Evolutionary conservation across 2,329 filamentous ascomycete species (phyloP).

Genomic region (Dactylellina drechsleri): DNA sequence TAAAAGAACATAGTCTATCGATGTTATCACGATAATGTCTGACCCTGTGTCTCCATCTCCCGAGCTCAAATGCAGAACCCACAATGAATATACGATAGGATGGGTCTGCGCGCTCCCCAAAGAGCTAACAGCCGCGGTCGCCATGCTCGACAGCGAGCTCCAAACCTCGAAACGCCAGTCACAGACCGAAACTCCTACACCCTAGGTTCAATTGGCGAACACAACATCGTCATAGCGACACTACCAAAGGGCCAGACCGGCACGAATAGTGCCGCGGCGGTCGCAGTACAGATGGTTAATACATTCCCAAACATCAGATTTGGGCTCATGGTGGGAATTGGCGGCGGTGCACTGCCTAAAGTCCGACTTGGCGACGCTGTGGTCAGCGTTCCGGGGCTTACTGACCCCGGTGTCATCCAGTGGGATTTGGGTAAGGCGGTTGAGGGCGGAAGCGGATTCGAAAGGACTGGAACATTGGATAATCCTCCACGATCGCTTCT

Average conservation of each 20-base stretch:
- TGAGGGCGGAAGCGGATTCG: background rate
- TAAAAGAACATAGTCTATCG: background rate
- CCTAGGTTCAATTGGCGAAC: conserved; percentile 11
- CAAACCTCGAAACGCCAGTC: conserved; percentile 2
- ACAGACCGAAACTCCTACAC: conserved; percentile 17
- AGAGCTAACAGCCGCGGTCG: conserved; percentile 12
- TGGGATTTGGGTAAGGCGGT: conserved; percentile 22
- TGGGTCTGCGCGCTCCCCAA: conserved; percentile 36
- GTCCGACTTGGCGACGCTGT: conserved; percentile 45
- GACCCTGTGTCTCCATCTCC: background rate
- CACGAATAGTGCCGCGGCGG: conserved; percentile 45
- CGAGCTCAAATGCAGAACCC: conserved; percentile 4
- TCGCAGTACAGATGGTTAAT: conserved; percentile 9
- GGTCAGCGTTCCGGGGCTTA: conserved; percentile 2
- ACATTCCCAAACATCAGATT: conserved; percentile 21
- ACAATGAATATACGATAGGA: conserved; percentile 23
- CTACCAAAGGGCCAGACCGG: conserved; percentile 18
- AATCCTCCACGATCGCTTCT: conserved; percentile 7
- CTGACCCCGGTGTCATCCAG: conserved; percentile 8
- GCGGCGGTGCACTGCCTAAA: conserved; percentile 19
- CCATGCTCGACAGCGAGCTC: conserved; percentile 21
- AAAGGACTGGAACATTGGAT: conserved; percentile 1
- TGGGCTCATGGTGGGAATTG: conserved; percentile 26
- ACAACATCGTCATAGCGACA: conserved; percentile 32
- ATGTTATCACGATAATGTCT: background rate